These are phyloP conservation scores for Pittosporum tobira DNA, from an alignment of 129 eudicot species.

Conservation along the genomic window DNA sequence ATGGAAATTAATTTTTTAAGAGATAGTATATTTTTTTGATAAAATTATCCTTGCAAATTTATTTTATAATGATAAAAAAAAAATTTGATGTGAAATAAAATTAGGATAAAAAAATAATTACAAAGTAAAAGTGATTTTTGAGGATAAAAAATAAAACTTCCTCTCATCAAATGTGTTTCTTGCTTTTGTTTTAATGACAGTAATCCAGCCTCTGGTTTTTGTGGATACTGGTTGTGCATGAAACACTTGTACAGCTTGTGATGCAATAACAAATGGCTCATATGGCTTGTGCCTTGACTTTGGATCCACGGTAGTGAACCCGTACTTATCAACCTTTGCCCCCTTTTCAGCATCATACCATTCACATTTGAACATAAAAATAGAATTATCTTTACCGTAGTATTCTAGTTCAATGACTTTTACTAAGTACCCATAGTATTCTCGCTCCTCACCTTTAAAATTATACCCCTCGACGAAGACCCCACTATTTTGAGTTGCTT, in stretches of 20 bases:
- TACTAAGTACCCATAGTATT: neutral
- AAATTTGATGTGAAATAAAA: no score
- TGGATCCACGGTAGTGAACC: neutral
- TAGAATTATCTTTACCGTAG: neutral
- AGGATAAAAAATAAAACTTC: no score
- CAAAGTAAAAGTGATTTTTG: no score
- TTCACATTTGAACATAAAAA: neutral
- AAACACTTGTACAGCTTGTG: neutral
- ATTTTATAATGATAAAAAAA: no score
- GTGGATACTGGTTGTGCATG: neutral
- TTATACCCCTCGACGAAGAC: neutral
- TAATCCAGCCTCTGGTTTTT: neutral
- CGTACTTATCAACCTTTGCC: neutral
- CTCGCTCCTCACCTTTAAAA: neutral
- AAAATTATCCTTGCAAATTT: no score
- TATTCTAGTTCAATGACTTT: neutral
- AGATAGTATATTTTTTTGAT: no score
- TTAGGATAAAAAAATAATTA: no score
- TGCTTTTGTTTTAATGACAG: neutral
- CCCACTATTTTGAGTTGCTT: neutral
- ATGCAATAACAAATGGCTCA: neutral
- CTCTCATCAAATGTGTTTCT: no score
- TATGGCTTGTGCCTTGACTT: neutral
- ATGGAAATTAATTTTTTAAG: no score
- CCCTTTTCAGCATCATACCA: neutral